Evolutionary conservation across 2,329 filamentous ascomycete genomes (phyloP), one percentile per base, ranked within the genome.

Genomic region (Erysiphe pulchra): DNA sequence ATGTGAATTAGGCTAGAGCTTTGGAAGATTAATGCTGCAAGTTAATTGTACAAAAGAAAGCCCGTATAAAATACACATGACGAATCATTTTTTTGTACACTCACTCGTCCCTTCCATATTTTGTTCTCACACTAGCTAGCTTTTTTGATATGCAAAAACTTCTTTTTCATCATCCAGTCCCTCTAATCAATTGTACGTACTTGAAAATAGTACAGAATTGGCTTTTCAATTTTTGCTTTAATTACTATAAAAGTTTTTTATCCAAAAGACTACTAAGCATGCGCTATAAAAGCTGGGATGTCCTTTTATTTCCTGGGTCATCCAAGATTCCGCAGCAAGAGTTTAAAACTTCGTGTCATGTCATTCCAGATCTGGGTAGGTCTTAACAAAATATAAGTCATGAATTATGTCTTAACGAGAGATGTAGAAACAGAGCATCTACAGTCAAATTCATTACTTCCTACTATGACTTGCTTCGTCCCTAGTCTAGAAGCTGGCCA

Each of bases 271-370:
- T 24, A 30, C 30, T 46, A 41, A 54, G 47, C 40, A 92, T 92
- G 84, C 76, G 83, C 48, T 92, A 80, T 66, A 72, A 83, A 53
- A 75, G 83, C 55, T 92, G 83, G 84, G 84, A 92, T 55, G 71
- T 90, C 46, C 71, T 92, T 39, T 66, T 92, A 49, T 92, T 92
- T 58, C 77, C 81, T 0, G 63, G 65, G 14, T 61, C 60, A 49
- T 75, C 68, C 53, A 76, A 74, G 53, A 63, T 79, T 12, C 84
- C 84, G 1, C 61, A 86, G 46, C 80, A 82, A 59, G 84, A 92
- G 61, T 92, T 90, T 67, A 77, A 75, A 56, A 82, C 81, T 8
- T 68, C 73, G 49, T 92, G 81, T 58, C 78, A 80, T 57, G 73
- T 78, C 31, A 69, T 76, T 33, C 62, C 62, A 47, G 70, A 72